Conservation (phyloP, 1,284 basidiomycete species). For the Amylostereum chailletii region DNA sequence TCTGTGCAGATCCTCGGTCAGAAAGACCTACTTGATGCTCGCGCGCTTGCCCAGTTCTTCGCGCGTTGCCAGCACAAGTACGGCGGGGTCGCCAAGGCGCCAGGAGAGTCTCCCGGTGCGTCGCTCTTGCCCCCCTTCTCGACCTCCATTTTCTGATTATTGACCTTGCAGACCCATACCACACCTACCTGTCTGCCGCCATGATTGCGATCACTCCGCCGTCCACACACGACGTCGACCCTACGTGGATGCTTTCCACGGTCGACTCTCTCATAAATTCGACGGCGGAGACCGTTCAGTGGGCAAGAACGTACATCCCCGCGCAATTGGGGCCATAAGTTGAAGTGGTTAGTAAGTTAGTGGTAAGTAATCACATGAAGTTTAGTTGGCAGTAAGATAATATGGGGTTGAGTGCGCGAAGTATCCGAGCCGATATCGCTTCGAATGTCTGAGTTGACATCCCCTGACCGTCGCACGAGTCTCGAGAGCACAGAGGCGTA, state of each 20-base stretch:
- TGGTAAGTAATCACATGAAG: too few relatives aligned
- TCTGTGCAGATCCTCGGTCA: slow-evolving; percentile 53
- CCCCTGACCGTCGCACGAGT: too few relatives aligned
- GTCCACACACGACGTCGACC: slow-evolving; percentile 16
- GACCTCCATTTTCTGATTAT: neutral
- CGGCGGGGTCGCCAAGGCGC: slow-evolving; percentile 80
- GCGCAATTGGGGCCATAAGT: too few relatives aligned
- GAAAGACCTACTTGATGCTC: slow-evolving; percentile 43
- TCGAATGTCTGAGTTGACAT: too few relatives aligned
- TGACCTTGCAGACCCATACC: slow-evolving; percentile 66
- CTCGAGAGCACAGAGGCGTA: too few relatives aligned
- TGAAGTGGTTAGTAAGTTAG: too few relatives aligned
- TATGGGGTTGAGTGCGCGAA: too few relatives aligned
- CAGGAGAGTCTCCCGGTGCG: slow-evolving; percentile 69
- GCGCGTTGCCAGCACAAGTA: slow-evolving; percentile 73
- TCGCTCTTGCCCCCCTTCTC: neutral
- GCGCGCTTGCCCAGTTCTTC: slow-evolving; percentile 55
- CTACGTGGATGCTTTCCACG: slow-evolving; percentile 46
- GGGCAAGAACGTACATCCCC: slow-evolving; percentile 50
- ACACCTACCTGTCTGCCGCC: slow-evolving; percentile 84
- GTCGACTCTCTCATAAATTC: slow-evolving; percentile 70
- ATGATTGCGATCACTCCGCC: slow-evolving; percentile 64
- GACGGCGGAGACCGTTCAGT: slow-evolving; percentile 47
- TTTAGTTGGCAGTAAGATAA: too few relatives aligned
- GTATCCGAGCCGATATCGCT: too few relatives aligned